Evolutionary conservation across 2,329 filamentous ascomycete genomes (phyloP).

Genomic region (Talaromyces sp.): DNA sequence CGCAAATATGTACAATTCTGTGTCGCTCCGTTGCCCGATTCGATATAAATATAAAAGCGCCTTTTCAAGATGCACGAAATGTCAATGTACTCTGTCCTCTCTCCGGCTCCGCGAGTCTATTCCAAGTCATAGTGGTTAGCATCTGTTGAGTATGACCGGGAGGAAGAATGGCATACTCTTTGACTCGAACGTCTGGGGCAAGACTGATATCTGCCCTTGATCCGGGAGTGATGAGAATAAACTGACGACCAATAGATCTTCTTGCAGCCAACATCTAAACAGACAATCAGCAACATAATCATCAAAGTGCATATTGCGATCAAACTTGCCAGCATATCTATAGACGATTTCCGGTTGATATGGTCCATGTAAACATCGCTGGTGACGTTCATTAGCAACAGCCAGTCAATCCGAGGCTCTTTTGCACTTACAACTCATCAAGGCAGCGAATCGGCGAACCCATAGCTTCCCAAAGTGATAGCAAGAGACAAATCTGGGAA

Average conservation of each 20-base stretch:
- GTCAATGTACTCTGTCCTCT: slow-evolving; percentile 39
- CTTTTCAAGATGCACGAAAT: slow-evolving; percentile 25
- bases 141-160: not conserved
- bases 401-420: not conserved
- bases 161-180: slow-evolving; percentile 35
- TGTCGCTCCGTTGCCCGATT: not conserved
- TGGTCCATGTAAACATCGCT: slow-evolving; percentile 98
- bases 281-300: slow-evolving; percentile 15
- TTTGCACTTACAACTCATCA: slow-evolving; percentile 69
- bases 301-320: slow-evolving; percentile 6
- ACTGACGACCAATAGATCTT: slow-evolving; percentile 82
- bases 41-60: not conserved
- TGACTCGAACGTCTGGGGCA: slow-evolving; percentile 41
- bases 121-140: not conserved
- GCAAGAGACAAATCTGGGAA: slow-evolving; percentile 86
- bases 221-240: slow-evolving; percentile 93
- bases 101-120: slow-evolving; percentile 41
- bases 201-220: slow-evolving; percentile 56
- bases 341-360: slow-evolving; percentile 88
- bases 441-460: slow-evolving; percentile 89
- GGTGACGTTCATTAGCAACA: slow-evolving; percentile 17
- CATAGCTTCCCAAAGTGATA: slow-evolving; percentile 97
- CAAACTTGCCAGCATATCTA: slow-evolving; percentile 76
- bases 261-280: slow-evolving; percentile 73
- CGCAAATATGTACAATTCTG: not conserved